A percentile compares a stretch with the other conserved stretches of the same genome.
Conservation (phyloP, 495 filamentous ascomycete genomes). For the Aspergillus asperescens region DNA sequence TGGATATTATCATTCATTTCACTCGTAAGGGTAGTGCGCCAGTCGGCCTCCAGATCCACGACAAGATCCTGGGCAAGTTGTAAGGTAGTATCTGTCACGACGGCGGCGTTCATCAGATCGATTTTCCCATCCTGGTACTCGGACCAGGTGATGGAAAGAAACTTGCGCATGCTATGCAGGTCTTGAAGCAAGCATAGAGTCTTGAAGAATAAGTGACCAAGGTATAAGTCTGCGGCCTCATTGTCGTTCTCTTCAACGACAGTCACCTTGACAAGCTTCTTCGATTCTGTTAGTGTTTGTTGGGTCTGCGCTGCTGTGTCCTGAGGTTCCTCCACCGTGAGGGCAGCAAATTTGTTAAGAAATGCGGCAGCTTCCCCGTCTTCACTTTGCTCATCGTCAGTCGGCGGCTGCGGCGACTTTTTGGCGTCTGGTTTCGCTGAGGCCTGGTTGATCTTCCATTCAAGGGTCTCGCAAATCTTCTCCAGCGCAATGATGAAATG, state of each 20-base stretch:
- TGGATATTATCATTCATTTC: conserved; percentile 16
- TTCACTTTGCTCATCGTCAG: conserved; percentile 8
- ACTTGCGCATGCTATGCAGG: conserved; percentile 23
- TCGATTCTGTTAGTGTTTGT: conserved; percentile 9
- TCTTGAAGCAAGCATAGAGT: conserved; percentile 27
- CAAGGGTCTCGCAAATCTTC: conserved; percentile 25
- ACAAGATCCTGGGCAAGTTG: conserved; percentile 24
- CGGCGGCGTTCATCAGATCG: conserved; percentile 29
- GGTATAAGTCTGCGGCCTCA: conserved; percentile 17
- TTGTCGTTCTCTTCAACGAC: conserved; percentile 24
- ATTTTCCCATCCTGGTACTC: conserved; percentile 29
- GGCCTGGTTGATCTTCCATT: conserved; percentile 21
- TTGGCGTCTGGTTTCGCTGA: conserved; percentile 18
- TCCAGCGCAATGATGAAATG: conserved; percentile 29
- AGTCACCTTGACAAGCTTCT: conserved; percentile 23
- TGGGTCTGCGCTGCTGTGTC: conserved; percentile 15
- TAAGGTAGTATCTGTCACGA: conserved; percentile 31
- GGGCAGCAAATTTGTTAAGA: conserved; percentile 27
- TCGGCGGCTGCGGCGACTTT: conserved; percentile 11
- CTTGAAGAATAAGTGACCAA: conserved; percentile 25
- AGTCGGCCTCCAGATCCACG: conserved; percentile 20
- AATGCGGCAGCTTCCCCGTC: conserved; percentile 17
- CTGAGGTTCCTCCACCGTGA: conserved; percentile 31
- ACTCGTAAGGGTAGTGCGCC: conserved; percentile 10
- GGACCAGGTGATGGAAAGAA: conserved; percentile 26